Conservation (phyloP, 148 eudicot species). For the Camellia granthamiana region DNA sequence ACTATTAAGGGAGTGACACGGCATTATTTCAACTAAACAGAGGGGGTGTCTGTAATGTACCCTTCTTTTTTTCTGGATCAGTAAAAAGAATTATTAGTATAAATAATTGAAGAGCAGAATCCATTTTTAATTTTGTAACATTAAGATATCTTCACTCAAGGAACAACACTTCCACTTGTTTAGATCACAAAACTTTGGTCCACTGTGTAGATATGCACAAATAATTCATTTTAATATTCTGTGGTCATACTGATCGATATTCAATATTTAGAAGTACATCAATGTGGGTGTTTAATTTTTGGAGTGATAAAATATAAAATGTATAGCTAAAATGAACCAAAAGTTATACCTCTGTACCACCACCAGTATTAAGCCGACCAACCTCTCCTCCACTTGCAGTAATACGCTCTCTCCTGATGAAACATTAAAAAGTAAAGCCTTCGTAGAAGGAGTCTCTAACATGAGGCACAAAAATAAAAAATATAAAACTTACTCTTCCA, state of each 20-base stretch:
- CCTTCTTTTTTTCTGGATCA: too few species aligned
- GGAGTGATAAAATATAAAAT: background rate
- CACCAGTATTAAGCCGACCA: constrained; percentile 97
- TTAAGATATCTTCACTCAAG: background rate
- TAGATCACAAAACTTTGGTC: background rate
- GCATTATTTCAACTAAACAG: too few species aligned
- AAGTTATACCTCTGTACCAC: constrained; percentile 80
- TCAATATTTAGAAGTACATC: background rate
- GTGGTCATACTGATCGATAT: background rate
- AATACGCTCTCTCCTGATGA: constrained; percentile 81
- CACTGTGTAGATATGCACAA: background rate
- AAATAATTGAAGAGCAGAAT: background rate
- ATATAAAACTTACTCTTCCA: constrained; percentile 64
- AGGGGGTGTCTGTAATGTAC: too few species aligned
- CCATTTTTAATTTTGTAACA: background rate
- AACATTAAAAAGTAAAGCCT: constrained; percentile 13
- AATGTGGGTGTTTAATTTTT: background rate
- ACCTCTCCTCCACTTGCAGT: constrained; percentile 97
- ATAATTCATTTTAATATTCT: too few species aligned
- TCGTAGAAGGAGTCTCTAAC: background rate
- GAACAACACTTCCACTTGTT: background rate
- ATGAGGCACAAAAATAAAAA: background rate
- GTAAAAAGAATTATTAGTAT: too few species aligned
- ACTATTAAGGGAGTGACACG: too few species aligned
- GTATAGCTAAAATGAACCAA: constrained; percentile 4